Conservation (phyloP, 495 filamentous ascomycete species). For the Amphirosellinia nigrospora region DNA sequence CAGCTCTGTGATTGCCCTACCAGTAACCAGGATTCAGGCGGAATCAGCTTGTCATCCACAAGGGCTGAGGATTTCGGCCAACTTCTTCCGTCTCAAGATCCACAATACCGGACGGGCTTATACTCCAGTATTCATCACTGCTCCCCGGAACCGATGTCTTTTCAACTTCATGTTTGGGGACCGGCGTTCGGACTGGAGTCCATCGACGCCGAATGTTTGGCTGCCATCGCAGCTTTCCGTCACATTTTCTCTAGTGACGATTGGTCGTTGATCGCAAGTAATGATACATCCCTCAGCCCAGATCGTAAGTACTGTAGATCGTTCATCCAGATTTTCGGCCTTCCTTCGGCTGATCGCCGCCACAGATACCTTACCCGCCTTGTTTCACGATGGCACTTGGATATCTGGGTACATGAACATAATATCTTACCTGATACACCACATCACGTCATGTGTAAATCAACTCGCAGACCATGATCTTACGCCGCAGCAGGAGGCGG, state of each 20-base stretch:
- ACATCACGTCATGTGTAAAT: conserved; percentile 56
- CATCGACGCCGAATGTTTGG: conserved; percentile 86
- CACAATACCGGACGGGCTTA: background rate
- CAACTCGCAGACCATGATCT: conserved; percentile 59
- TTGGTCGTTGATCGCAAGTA: conserved; percentile 79
- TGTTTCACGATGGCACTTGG: conserved; percentile 68
- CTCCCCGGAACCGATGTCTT: conserved; percentile 51
- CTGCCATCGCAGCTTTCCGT: conserved; percentile 73
- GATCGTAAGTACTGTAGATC: conserved; percentile 62
- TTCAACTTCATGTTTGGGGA: conserved; percentile 91
- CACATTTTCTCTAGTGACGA: conserved; percentile 60
- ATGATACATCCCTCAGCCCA: conserved; percentile 76
- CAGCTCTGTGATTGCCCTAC: conserved; percentile 4
- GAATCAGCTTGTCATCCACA: background rate
- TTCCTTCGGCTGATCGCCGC: conserved; percentile 31
- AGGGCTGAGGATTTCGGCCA: background rate
- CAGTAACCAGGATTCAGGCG: background rate
- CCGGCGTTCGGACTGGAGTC: conserved; percentile 87
- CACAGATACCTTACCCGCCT: conserved; percentile 61
- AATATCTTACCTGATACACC: conserved; percentile 68
- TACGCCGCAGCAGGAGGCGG: conserved; percentile 70
- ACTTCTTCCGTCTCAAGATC: background rate
- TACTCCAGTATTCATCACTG: conserved; percentile 12
- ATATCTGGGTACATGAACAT: conserved; percentile 77
- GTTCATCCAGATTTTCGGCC: conserved; percentile 15